Evolutionary conservation across 768 basidiomycete genomes (phyloP).

Genomic region (Hortiboletus campestris): DNA sequence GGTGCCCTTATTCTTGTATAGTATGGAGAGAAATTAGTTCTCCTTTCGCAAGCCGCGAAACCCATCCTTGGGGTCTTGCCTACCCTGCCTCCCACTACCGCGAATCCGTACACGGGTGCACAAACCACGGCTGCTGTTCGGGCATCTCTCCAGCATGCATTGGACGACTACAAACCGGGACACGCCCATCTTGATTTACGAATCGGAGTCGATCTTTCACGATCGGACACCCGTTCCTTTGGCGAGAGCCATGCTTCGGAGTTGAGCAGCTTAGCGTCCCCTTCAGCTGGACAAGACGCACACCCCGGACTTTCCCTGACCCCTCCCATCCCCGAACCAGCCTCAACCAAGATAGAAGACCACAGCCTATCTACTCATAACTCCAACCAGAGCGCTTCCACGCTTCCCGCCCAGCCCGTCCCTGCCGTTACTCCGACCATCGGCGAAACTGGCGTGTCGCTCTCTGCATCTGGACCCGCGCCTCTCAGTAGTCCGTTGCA

Average conservation of each 20-base stretch:
- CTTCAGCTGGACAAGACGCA: constrained; percentile 19
- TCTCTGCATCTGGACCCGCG: constrained; percentile 61
- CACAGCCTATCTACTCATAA: constrained; percentile 1
- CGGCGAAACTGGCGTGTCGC: constrained; percentile 61
- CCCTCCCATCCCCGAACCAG: constrained; percentile 36
- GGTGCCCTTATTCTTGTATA: constrained; percentile 27
- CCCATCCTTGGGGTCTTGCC: constrained; percentile 65
- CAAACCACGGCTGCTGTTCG: constrained; percentile 66
- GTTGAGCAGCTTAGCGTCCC: constrained; percentile 53
- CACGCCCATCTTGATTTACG: constrained; percentile 52
- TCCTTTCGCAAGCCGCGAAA: constrained; percentile 68
- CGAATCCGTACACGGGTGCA: constrained; percentile 58
- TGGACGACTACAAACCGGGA: constrained; percentile 77
- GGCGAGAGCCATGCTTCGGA: constrained; percentile 82
- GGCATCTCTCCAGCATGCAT: constrained; percentile 71
- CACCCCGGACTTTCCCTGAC: constrained; percentile 42
- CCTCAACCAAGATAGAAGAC: constrained; percentile 5
- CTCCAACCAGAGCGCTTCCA: constrained; percentile 26
- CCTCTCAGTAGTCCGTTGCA: constrained; percentile 55
- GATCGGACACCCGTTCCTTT: constrained; percentile 78
- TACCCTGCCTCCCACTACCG: constrained; percentile 56
- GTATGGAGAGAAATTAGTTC: constrained; percentile 79
- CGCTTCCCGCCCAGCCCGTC: constrained; percentile 25
- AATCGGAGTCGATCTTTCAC: constrained; percentile 50
- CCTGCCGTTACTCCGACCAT: constrained; percentile 30